phyloP scores from a whole-genome alignment of 345 rosid species.

The Dipteronia sinensis region DNA sequence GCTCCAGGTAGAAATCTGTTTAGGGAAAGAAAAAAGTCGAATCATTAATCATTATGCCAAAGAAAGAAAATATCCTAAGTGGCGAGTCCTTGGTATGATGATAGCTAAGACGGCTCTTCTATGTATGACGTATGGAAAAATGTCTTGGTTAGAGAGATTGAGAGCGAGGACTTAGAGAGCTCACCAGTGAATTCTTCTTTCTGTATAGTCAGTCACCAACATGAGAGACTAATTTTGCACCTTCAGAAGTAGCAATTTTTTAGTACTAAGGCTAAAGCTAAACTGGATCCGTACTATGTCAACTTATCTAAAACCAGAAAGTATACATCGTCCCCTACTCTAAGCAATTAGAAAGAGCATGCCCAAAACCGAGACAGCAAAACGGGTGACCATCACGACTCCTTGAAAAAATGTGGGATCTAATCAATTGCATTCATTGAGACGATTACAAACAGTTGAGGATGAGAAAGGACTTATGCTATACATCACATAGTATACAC shows the following conservation, averaged over 20 bases:
- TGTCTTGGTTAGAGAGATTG: not conserved
- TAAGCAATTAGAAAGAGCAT: slow-evolving; percentile 1
- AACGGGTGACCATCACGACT: not conserved
- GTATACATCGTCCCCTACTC: not conserved
- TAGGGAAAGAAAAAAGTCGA: no score
- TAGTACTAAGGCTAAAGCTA: not conserved
- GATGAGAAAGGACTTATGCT: not conserved
- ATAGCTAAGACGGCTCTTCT: not conserved
- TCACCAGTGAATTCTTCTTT: not conserved
- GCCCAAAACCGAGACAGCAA: not conserved
- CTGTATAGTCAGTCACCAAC: not conserved
- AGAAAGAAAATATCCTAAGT: no score
- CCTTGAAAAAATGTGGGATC: not conserved
- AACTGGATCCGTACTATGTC: not conserved
- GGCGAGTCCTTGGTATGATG: no score
- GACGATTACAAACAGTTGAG: slow-evolving; percentile 1
- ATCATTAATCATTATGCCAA: no score
- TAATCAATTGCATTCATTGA: not conserved
- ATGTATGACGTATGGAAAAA: not conserved
- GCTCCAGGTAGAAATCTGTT: no score
- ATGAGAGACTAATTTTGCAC: not conserved
- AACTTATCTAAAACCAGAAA: not conserved
- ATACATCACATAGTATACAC: not conserved
- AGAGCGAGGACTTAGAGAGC: not conserved
- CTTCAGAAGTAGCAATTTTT: not conserved